These are phyloP conservation scores for Miscanthus sacchariflorus DNA, from an alignment of 202 grass and related monocot genomes.

Conservation along the genomic window DNA sequence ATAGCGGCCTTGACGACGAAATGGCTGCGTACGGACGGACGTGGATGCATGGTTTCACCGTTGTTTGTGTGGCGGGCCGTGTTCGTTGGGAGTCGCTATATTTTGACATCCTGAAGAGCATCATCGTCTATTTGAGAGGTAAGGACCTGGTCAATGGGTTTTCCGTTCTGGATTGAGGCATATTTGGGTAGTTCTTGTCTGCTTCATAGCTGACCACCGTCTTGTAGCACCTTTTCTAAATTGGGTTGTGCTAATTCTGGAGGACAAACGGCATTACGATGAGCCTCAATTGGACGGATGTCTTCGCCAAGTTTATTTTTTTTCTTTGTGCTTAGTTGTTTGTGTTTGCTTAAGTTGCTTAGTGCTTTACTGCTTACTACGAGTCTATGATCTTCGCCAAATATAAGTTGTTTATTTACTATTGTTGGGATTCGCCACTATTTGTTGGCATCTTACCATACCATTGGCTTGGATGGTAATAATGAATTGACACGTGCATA, in stretches of 20 bases:
- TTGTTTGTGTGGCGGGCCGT: constrained; percentile 32
- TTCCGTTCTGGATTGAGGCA: not conserved
- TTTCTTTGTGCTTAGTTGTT: not conserved
- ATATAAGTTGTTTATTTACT: not conserved
- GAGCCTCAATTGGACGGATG: not conserved
- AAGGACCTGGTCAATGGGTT: constrained; percentile 45
- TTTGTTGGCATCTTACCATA: too few relatives aligned
- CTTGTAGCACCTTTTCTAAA: not conserved
- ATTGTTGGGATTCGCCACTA: not conserved
- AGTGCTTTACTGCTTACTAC: too few relatives aligned
- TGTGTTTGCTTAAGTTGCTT: not conserved
- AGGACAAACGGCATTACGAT: not conserved
- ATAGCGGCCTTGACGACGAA: constrained; percentile 20
- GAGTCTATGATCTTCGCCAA: too few relatives aligned
- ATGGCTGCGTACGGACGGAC: too few relatives aligned
- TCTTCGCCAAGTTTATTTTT: not conserved
- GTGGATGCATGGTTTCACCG: not conserved
- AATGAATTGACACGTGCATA: too few relatives aligned
- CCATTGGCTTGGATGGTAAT: too few relatives aligned
- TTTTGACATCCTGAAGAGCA: too few relatives aligned
- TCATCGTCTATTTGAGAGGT: too few relatives aligned
- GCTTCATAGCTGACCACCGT: constrained; percentile 9
- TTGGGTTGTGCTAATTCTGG: not conserved
- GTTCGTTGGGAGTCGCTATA: constrained; percentile 7
- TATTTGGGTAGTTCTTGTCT: not conserved